These are phyloP conservation scores for Auricularia cornea DNA, from an alignment of 768 basidiomycete species.

Conservation along the genomic window DNA sequence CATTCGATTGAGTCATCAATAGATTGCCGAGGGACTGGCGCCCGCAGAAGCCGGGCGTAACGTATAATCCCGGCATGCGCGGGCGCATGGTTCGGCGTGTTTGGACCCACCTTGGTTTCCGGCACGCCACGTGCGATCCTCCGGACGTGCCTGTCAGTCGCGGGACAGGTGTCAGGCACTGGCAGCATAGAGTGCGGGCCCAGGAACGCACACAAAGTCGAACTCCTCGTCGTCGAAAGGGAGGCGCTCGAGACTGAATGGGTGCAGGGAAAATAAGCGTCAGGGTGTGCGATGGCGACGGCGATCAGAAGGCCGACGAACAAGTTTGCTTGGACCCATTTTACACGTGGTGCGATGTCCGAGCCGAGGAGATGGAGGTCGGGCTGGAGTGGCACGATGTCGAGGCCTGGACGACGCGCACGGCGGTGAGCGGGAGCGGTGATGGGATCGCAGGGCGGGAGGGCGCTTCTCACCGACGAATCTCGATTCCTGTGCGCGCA, in stretches of 20 bases:
- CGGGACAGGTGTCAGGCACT: conserved; percentile 7
- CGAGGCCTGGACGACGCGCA: conserved; percentile 39
- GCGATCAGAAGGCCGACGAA: conserved; percentile 26
- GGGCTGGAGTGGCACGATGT: conserved; percentile 65
- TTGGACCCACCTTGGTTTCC: conserved; percentile 10
- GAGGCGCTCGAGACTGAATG: conserved; percentile 52
- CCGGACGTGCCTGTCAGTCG: conserved; percentile 24
- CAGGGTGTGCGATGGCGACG: conserved; percentile 1
- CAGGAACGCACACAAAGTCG: conserved; percentile 57
- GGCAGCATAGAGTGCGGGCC: neutral
- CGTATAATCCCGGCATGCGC: neutral
- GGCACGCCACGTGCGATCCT: conserved; percentile 12
- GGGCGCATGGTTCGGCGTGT: neutral
- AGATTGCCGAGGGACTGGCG: neutral
- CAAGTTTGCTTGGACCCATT: conserved; percentile 71
- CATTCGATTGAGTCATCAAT: neutral
- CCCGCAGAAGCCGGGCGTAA: neutral
- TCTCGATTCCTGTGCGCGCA: conserved; percentile 36
- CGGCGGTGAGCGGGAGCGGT: neutral
- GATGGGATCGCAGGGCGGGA: neutral
- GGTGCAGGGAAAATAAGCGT: conserved; percentile 4
- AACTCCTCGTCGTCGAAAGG: conserved; percentile 68
- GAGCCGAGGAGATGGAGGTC: conserved; percentile 53
- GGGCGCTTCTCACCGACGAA: conserved; percentile 48
- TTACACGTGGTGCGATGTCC: conserved; percentile 51